Base-by-base conservation (phyloP, 371 early-diverging fungal species). In the Blastocladiella emersonii region DNA sequence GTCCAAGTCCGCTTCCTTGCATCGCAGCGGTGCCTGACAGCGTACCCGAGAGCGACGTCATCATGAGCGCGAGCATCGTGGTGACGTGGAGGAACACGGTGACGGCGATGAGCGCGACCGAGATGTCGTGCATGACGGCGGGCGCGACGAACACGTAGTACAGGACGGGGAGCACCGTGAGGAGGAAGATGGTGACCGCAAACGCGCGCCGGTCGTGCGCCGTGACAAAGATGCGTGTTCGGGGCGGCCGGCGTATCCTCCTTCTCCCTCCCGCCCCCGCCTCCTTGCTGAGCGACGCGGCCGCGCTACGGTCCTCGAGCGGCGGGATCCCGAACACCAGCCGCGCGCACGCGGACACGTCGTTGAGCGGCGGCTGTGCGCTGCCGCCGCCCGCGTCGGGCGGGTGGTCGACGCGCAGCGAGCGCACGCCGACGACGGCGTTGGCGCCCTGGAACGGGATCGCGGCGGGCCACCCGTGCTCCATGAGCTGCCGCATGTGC, bases 31-130 rank as follows among this genome's bases (percentile, higher is more conserved):
- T 2, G 27, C 19, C 57, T n/a, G 57, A 5, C 5, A 32, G 25
- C 57, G 25, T 1, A 57, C 57, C 57, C 3, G 57, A 35, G 25
- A 57, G 25, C 23, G 36, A 57, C 25, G 57, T 57, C 57, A 57
- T 57, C 4, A 35, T 10, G 7, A 57, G 57, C 23, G 57, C 19
- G 19, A n/a, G 25, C 30, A 57, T 21, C 4, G 23, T 23, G 19
- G 39, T 57, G 21, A 27, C 57, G 23, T 35, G 39, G 19, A 57
- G 23, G n/a, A 19, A 57, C 4, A 27, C 25, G 3, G 39, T 8
- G 6, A 57, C 25, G n/a, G 10, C 23, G 1, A 57, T 25, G 30
- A 57, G 21, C 35, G 57, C 30, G 3, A 27, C 10, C 21, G 25
- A 30, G 10, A 57, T 8, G 21, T 57, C 39, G 13, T 23, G 1